Base-by-base conservation (phyloP, 1,284 basidiomycete species). In the Xanthoconium separans region DNA sequence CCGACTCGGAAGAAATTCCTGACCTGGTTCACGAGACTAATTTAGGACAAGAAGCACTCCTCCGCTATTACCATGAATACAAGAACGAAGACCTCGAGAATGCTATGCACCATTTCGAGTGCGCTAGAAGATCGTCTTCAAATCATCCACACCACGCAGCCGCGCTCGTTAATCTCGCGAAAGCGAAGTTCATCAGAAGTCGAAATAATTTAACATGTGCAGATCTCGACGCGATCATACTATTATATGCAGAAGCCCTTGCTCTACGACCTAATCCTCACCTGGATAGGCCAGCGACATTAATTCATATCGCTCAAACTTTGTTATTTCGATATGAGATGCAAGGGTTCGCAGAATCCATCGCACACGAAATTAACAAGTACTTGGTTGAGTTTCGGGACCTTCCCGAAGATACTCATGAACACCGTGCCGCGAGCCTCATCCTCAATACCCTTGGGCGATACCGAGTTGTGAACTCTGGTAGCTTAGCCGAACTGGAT, bases 81-180 rank as follows among this genome's bases (percentile, higher is more conserved):
- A 22, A 33, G 6, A 36, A 6, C 31, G 41, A 36, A 18, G 34
- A 52, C n/a, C 41, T 61, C 8, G 27, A 55, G 5, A 20, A 12
- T 5, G 45, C 59, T 30, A 33, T 49, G 11, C 18, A 22, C 15
- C 51, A 58, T 30, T 61, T 59, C 3, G 44, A 46, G n/a, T 7
- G 2, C 4, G 44, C 44, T 15, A 6, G 13, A 6, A 22, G n/a
- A 9, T 34, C 20, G 24, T 22, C 31, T 12, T 36, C 9, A 11
- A n/a, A 13, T 10, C 31, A 60, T 33, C 31, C 12, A 20, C 44
- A 43, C 33, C 49, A 41, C 30, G 30, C 40, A 8, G 51, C 33
- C 1, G 59, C 41, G 18, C 44, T 60, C 2, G 50, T 46, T 9
- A 61, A 60, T 47, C 40, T 60, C 16, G 58, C 58, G 3, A 58